Evolutionary conservation across 2,329 filamentous ascomycete species (phyloP).

Genomic region (Chaetothyriales sp.): DNA sequence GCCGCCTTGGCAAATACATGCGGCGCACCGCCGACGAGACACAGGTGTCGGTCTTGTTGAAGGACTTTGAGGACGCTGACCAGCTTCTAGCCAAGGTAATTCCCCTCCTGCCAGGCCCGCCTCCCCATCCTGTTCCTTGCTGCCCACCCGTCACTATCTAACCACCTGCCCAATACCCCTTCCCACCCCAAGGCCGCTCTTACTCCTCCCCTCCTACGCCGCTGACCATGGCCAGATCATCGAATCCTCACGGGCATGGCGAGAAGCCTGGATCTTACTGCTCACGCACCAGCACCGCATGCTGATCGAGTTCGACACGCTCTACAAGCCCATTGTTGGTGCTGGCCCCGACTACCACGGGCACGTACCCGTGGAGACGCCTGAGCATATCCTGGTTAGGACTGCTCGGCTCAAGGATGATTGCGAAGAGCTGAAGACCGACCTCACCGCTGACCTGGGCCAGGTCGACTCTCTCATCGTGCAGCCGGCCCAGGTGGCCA

Average conservation of each 20-base stretch:
- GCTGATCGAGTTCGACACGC: constrained; percentile 50
- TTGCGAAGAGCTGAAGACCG: constrained; percentile 55
- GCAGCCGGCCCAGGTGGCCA: constrained; percentile 53
- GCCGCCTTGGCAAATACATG: constrained; percentile 58
- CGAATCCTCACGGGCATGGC: constrained; percentile 60
- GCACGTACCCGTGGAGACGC: constrained; percentile 44
- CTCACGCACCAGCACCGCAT: constrained; percentile 53
- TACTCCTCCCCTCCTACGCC: background rate
- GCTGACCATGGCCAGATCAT: constrained; percentile 42
- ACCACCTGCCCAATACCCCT: no score
- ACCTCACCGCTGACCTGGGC: constrained; percentile 55
- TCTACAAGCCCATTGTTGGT: constrained; percentile 64
- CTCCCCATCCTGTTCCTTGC: background rate
- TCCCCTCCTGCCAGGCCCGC: constrained; percentile 8
- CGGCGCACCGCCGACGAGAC: constrained; percentile 59
- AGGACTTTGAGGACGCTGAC: constrained; percentile 69
- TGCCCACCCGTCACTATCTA: background rate
- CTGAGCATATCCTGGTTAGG: constrained; percentile 46
- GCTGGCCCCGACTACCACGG: constrained; percentile 43
- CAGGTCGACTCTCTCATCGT: constrained; percentile 58
- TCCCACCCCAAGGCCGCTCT: constrained; percentile 1
- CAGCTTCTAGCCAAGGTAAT: constrained; percentile 54
- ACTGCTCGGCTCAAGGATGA: constrained; percentile 49
- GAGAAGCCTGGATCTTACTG: constrained; percentile 62
- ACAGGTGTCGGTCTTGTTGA: constrained; percentile 57